Conservation (phyloP, 176 grass and related monocot species). For the Hsuehochloa calcarea region DNA sequence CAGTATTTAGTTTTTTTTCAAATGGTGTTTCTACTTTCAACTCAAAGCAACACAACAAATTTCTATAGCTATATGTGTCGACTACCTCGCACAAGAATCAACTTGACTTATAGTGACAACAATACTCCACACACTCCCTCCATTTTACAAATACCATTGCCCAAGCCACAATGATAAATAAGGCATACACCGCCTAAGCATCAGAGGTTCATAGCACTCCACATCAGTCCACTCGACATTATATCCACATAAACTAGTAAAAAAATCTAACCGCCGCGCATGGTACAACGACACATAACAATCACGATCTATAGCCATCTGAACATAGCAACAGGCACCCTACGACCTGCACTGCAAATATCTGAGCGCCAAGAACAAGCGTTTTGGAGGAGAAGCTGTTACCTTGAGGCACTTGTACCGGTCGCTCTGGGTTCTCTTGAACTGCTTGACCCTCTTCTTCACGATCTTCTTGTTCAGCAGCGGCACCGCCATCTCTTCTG, state of each 20-base stretch:
- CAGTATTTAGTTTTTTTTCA: background rate
- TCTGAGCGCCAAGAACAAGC: background rate
- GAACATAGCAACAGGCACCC: background rate
- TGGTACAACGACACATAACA: background rate
- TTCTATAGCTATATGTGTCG: background rate
- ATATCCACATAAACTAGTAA: background rate
- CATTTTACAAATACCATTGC: background rate
- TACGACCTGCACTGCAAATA: background rate
- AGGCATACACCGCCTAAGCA: background rate
- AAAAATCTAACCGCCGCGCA: background rate
- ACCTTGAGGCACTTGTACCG: slow-evolving; percentile 83
- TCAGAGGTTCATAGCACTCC: background rate
- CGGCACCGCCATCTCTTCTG: slow-evolving; percentile 83
- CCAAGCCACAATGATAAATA: background rate
- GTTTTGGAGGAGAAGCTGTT: background rate
- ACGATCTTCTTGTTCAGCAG: slow-evolving; percentile 68
- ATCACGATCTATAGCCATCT: background rate
- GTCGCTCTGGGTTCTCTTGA: slow-evolving; percentile 77
- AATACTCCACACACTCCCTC: background rate
- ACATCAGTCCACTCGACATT: background rate
- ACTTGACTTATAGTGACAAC: background rate
- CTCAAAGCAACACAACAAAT: background rate
- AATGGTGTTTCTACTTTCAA: background rate
- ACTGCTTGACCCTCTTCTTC: slow-evolving; percentile 74
- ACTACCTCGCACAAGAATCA: background rate